Evolutionary conservation across 2,329 filamentous ascomycete species (phyloP).

Genomic region (Drechslerella coelobrocha): DNA sequence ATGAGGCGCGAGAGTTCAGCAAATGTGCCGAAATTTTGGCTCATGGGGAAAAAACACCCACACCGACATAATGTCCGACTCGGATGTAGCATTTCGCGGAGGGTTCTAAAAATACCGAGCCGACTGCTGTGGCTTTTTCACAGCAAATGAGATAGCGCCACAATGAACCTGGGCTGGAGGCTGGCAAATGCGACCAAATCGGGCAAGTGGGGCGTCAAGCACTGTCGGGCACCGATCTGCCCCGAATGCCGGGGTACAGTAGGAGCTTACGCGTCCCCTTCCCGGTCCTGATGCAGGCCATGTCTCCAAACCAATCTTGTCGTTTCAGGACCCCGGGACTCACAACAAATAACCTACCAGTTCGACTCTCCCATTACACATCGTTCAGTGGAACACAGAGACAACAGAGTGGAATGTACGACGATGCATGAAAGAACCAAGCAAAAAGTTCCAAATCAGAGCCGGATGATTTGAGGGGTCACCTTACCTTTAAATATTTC

Average conservation of each 20-base stretch:
- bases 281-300: constrained; percentile 43
- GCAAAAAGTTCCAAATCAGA: constrained; percentile 30
- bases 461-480: constrained; percentile 40
- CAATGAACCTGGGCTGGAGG: constrained; percentile 24
- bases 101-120: constrained; percentile 38
- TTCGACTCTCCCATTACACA: not conserved
- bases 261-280: constrained; percentile 49
- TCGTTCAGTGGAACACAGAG: constrained; percentile 16
- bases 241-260: constrained; percentile 26
- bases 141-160: constrained; percentile 31
- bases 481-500: constrained; percentile 40
- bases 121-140: constrained; percentile 22
- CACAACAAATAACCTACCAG: not conserved
- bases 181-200: constrained; percentile 38
- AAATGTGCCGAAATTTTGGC: constrained; percentile 12
- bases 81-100: constrained; percentile 30
- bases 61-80: constrained; percentile 46
- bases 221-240: constrained; percentile 41
- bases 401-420: constrained; percentile 9
- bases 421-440: constrained; percentile 15
- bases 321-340: constrained; percentile 38
- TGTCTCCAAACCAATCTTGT: constrained; percentile 30
- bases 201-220: constrained; percentile 44
- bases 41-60: no score
- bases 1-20: constrained; percentile 14